phyloP scores from a whole-genome alignment of 345 rosid species.

The Camelina sativa region DNA sequence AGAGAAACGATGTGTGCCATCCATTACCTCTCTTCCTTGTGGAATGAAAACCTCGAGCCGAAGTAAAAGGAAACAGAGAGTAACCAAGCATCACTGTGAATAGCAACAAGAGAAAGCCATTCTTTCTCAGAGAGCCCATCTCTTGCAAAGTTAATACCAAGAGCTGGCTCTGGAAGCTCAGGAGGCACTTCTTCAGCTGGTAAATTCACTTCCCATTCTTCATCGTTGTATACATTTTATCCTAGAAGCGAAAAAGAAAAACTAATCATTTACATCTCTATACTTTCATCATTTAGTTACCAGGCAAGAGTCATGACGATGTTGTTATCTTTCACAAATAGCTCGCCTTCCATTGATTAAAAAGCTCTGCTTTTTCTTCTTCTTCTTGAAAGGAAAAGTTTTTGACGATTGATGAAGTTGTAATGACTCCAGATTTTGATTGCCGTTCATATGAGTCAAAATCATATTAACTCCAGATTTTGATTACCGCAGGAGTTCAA shows the following conservation, averaged over 20 bases:
- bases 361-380: not conserved
- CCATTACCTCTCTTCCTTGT: slow-evolving; percentile 65
- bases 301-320: slow-evolving; percentile 51
- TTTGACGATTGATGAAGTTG: not conserved
- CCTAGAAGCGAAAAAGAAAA: not conserved
- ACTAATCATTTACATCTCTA: not conserved
- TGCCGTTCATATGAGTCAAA: too few species aligned
- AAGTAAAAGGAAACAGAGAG: slow-evolving; percentile 85
- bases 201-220: slow-evolving; percentile 77
- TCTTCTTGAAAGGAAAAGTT: not conserved
- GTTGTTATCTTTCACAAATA: slow-evolving; percentile 61
- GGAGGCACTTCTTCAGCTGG: slow-evolving; percentile 94
- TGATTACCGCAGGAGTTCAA: too few species aligned
- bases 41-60: slow-evolving; percentile 73
- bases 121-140: slow-evolving; percentile 84
- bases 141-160: slow-evolving; percentile 86
- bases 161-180: slow-evolving; percentile 88
- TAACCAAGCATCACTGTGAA: slow-evolving; percentile 86
- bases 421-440: too few species aligned
- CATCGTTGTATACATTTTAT: slow-evolving; percentile 30
- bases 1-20: not conserved
- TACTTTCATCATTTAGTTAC: not conserved
- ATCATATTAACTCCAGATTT: too few species aligned
- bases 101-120: slow-evolving; percentile 82
- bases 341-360: slow-evolving; percentile 49